Evolutionary conservation across 2,329 filamentous ascomycete genomes (phyloP).

Genomic region (Aspergillus niger): DNA sequence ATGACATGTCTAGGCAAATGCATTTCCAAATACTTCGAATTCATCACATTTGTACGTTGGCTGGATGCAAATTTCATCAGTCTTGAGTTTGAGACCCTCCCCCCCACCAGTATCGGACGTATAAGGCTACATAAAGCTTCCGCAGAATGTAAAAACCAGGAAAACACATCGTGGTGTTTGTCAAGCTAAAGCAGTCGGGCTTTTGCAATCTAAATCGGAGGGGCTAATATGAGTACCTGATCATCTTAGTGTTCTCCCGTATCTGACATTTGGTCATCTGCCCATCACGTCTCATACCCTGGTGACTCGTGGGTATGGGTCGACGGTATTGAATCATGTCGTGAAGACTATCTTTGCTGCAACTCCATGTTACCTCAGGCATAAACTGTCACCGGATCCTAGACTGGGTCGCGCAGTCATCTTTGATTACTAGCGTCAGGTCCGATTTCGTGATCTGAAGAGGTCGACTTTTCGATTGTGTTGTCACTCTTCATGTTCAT

Average conservation of each 20-base stretch:
- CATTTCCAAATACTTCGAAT: not conserved
- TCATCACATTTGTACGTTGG: not conserved
- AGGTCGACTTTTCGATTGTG: not conserved
- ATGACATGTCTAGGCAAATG: not conserved
- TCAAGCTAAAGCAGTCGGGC: no score
- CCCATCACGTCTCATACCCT: not conserved
- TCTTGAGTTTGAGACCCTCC: not conserved
- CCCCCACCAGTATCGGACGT: not conserved
- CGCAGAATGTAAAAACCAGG: not conserved
- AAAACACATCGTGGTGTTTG: not conserved
- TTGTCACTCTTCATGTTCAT: not conserved
- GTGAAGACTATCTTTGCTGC: not conserved
- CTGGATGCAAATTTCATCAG: not conserved
- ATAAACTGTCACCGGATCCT: not conserved
- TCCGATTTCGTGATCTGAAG: not conserved
- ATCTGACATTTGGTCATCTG: not conserved
- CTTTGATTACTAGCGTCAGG: not conserved
- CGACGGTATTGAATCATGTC: not conserved
- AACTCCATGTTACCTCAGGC: not conserved
- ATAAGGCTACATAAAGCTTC: not conserved
- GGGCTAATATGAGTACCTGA: not conserved
- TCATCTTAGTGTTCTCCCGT: not conserved
- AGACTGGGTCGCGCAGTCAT: not conserved
- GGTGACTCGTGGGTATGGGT: not conserved
- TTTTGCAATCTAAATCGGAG: not conserved